These are phyloP conservation scores for Coleophoma crateriformis DNA, from an alignment of 2,329 filamentous ascomycete genomes.

Conservation along the genomic window DNA sequence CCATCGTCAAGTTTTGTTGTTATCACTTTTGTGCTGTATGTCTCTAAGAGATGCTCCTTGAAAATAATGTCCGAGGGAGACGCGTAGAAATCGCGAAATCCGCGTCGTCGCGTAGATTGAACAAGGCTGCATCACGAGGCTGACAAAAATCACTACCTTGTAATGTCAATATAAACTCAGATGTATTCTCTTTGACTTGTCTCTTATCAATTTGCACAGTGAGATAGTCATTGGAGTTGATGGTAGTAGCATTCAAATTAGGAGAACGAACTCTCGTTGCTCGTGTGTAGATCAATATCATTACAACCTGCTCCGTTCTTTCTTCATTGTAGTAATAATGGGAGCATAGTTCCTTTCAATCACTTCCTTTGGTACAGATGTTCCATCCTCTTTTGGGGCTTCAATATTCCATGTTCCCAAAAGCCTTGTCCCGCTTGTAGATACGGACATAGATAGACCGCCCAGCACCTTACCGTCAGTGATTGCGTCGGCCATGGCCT, in stretches of 20 bases:
- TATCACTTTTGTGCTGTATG: no score
- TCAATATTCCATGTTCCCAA: slow-evolving; percentile 10
- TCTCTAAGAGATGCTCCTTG: not conserved
- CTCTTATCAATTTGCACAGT: no score
- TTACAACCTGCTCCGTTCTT: not conserved
- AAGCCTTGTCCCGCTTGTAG: not conserved
- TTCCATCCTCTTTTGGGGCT: slow-evolving; percentile 1
- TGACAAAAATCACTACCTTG: not conserved
- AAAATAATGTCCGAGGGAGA: not conserved
- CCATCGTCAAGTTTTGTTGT: slow-evolving; percentile 7
- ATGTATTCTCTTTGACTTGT: no score
- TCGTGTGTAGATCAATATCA: no score
- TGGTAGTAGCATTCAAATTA: not conserved
- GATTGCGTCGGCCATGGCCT: slow-evolving; percentile 5
- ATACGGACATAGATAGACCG: slow-evolving; percentile 3
- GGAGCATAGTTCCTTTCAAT: slow-evolving; percentile 5
- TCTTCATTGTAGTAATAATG: slow-evolving; percentile 3
- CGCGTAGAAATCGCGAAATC: not conserved
- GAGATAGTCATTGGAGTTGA: not conserved
- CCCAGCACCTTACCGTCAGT: slow-evolving; percentile 4
- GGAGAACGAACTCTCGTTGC: not conserved
- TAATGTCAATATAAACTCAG: no score
- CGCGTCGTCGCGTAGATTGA: not conserved
- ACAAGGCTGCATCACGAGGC: not conserved
- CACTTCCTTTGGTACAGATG: slow-evolving; percentile 1